Conservation (phyloP, 345 rosid genomes). For the Eucalyptus regnans region DNA sequence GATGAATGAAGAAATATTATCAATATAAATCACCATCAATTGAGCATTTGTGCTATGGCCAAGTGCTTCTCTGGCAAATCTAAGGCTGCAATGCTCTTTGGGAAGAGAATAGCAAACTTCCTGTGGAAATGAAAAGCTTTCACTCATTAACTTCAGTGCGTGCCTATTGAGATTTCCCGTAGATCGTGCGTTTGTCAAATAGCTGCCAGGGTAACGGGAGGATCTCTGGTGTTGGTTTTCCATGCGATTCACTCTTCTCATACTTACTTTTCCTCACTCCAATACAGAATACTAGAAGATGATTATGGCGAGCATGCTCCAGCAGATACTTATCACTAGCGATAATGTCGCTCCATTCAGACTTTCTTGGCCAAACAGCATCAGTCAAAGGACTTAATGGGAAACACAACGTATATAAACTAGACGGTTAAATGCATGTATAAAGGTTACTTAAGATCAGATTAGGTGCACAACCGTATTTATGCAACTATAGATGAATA, state of each 20-base stretch:
- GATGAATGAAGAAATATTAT: neutral
- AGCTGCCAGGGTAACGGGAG: neutral
- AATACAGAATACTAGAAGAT: neutral
- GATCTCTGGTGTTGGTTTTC: neutral
- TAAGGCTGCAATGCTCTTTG: neutral
- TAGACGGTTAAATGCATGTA: neutral
- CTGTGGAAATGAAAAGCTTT: neutral
- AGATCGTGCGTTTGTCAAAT: neutral
- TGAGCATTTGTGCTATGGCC: neutral
- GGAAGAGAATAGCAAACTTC: neutral
- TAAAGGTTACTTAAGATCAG: neutral
- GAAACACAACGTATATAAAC: neutral
- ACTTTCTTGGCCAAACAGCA: neutral
- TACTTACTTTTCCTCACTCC: neutral
- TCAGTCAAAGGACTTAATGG: neutral
- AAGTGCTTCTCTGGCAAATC: neutral
- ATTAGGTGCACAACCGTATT: fast-evolving
- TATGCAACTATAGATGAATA: neutral
- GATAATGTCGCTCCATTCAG: neutral
- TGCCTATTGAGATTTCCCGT: neutral
- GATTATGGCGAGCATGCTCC: neutral
- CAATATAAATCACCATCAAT: neutral
- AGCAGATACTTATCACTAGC: neutral
- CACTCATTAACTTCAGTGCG: neutral
- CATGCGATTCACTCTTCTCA: neutral